phyloP scores from a whole-genome alignment of 345 rosid genomes.

The Stellera chamaejasme region DNA sequence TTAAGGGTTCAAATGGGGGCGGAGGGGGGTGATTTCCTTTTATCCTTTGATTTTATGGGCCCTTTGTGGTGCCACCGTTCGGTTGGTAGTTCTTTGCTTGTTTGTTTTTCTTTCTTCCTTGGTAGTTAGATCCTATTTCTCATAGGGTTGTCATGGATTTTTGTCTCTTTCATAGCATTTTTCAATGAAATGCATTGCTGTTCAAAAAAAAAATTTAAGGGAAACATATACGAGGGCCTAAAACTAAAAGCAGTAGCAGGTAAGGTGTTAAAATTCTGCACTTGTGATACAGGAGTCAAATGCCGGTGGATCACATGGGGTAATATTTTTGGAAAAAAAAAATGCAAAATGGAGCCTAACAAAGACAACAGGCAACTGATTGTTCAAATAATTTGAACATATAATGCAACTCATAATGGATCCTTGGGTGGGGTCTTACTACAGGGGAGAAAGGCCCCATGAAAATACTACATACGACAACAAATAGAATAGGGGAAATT shows the following conservation, averaged over 20 bases:
- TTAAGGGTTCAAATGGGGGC: too few relatives aligned
- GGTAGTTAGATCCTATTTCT: too few relatives aligned
- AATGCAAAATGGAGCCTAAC: conserved; percentile 1
- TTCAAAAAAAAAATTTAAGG: too few relatives aligned
- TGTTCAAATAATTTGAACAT: background rate
- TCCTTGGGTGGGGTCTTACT: conserved; percentile 12
- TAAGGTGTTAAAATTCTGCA: background rate
- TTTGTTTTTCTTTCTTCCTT: too few relatives aligned
- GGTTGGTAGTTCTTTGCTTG: too few relatives aligned
- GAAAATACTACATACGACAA: background rate
- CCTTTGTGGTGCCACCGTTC: too few relatives aligned
- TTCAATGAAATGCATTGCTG: too few relatives aligned
- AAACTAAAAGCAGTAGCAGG: background rate
- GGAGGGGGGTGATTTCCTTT: too few relatives aligned
- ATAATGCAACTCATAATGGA: conserved; percentile 10
- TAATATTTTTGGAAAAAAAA: background rate
- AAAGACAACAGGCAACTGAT: background rate
- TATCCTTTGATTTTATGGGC: too few relatives aligned
- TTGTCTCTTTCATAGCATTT: too few relatives aligned
- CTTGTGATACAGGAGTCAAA: background rate
- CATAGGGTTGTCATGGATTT: too few relatives aligned
- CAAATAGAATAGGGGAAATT: background rate
- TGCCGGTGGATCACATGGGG: background rate
- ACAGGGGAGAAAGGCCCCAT: background rate
- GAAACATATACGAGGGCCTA: background rate